Evolutionary conservation across 78 protist species (phyloP), one percentile per base, ranked within the genome.

Genomic region (Dictyostelium intermedium): DNA sequence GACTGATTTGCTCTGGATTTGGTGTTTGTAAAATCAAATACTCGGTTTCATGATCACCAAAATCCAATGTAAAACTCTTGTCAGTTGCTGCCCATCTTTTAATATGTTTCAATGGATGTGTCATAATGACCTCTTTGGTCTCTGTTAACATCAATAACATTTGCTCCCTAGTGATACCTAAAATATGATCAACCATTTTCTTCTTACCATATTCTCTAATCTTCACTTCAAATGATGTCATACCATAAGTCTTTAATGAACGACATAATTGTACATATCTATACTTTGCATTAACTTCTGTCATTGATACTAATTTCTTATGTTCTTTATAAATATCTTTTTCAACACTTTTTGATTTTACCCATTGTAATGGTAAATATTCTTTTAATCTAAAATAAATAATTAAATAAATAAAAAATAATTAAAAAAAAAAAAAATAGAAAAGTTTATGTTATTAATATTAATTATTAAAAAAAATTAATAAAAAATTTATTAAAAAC

Each of bases 31-130:
- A 27, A 10, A 74, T 83, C 11, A 72, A 78, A 50, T 96, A 96
- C 27, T 96, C 97, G 6, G 83, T 34, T 23, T 92, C 96, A 73
- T 96, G 91, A 47, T 93, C 96, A 69, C 97, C 97, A 87, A 96
- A 96, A 76, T 96, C 97, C 10, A 96, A 41, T 10, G 96, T 92
- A 73, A 96, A 66, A 13, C 95, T 45, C 13, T 82, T 84, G 0
- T 73, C 96, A 8, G 91, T 83, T 32, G 97, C 91, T 25, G 97
- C 97, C 96, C 96, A 96, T 69, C 97, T 85, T 20, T 72, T 86
- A 82, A 96, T 76, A 37, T 92, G 92, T 41, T 66, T 96, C 50
- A 96, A 69, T 60, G 95, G 92, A 74, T 84, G 93, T 8, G 82
- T 35, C 45, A 69, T 76, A 1, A 82, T 18, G 0, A 96, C 93